Conservation (phyloP, 352 stramenopile species). For the Phytopythium chamaehyphon region DNA sequence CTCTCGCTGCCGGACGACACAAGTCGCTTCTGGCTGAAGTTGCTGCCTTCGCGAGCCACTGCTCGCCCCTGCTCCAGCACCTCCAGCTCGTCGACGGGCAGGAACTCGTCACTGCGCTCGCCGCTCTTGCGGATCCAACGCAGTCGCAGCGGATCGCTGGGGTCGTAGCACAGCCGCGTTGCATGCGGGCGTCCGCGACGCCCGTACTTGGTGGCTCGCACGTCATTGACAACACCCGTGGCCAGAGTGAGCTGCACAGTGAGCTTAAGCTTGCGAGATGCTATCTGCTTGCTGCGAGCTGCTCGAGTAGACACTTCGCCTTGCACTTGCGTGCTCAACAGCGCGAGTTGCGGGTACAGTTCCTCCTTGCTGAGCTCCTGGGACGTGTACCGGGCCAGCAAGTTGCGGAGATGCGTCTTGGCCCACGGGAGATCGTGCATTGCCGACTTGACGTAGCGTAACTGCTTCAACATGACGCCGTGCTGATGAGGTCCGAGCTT, state of each 20-base stretch:
- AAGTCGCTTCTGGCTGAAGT: constrained; percentile 5
- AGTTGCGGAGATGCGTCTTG: constrained; percentile 58
- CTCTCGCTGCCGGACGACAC: constrained; percentile 17
- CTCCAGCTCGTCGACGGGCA: constrained; percentile 48
- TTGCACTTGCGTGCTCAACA: constrained; percentile 66
- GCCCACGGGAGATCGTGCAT: constrained; percentile 85
- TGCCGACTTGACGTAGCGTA: constrained; percentile 79
- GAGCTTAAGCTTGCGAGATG: constrained; percentile 54
- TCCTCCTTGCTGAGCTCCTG: constrained; percentile 74
- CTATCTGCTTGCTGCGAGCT: constrained; percentile 42
- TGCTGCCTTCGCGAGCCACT: constrained; percentile 5
- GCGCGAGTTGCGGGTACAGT: constrained; percentile 71
- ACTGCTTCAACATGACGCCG: constrained; percentile 71
- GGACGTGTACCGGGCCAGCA: constrained; percentile 66
- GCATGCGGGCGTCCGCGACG: constrained; percentile 64
- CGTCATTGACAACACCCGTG: constrained; percentile 60
- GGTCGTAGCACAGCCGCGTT: constrained; percentile 70
- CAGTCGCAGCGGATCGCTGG: constrained; percentile 53
- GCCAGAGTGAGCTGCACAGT: constrained; percentile 60
- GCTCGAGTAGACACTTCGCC: constrained; percentile 37
- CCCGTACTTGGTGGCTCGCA: constrained; percentile 65
- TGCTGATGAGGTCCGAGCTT: constrained; percentile 70
- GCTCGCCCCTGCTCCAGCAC: constrained; percentile 29
- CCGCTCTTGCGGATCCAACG: constrained; percentile 78
- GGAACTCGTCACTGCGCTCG: constrained; percentile 56